Base-by-base conservation (phyloP, 371 early-diverging fungal genomes). In the Haplosporangium sp. region DNA sequence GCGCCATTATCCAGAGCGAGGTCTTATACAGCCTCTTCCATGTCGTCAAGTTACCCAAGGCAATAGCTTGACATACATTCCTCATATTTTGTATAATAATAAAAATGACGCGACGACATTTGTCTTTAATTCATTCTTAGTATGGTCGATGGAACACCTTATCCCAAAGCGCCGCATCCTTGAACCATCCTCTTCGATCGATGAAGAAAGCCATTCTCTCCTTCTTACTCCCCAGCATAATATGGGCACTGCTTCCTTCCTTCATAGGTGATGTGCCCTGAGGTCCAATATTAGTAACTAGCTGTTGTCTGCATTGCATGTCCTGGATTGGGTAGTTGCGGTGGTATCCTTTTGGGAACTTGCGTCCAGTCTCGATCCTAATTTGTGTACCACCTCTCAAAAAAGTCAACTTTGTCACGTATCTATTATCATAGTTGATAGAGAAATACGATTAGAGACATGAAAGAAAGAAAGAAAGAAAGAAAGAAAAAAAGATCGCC, bases 191-290 rank as follows among this genome's bases (percentile, higher is more conserved):
- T 6, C 80, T 65, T 23, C 80, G 65, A 36, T 79, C 80, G 5
- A 79, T 59, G 55, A 79, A 79, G 55, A 79, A 79, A 1, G 80
- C 47, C 80, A 79, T 79, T 42, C 80, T 65, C 56, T 79, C 80
- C 41, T 73, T 79, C 58, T 73, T 69, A 43, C 69, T 68, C 42
- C 80, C 80, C 16, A 79, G 57, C 73, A 79, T 72, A 45, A 79
- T 56, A 52, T 79, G 80, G 0, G 69, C 57, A 20, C 73, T 79
- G 23, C 69, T 68, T 12, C 80, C 80, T 38, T 72, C 57, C 67
- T 79, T 72, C 29, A 55, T 55, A 10, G 80, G 80, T 0, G 66
- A 69, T 2, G 67, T 69, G 10, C 80, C 80, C 14, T 73, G 73
- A 18, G 80, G 80, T 10, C 80, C 80, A 0, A 79, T 66, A 29